Evolutionary conservation across 345 rosid genomes (phyloP).

Genomic region (Sonneratia caseolaris): DNA sequence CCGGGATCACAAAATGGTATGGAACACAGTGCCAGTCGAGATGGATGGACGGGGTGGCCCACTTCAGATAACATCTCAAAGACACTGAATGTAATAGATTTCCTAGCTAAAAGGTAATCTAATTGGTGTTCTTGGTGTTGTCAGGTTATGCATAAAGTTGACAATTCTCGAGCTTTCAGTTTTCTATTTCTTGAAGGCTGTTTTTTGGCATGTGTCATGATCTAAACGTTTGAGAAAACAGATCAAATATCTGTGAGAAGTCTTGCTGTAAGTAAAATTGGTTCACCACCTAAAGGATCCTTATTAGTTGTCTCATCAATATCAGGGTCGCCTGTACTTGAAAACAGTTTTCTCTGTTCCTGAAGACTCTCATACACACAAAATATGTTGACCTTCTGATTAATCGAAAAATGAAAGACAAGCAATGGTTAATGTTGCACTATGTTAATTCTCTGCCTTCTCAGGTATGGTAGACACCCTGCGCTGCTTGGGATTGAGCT

Average conservation of each 20-base stretch:
- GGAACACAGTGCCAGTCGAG: constrained; percentile 74
- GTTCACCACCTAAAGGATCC: too few species aligned
- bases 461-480: constrained; percentile 51
- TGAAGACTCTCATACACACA: too few species aligned
- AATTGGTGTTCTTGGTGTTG: neutral
- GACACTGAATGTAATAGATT: constrained; percentile 53
- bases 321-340: too few species aligned
- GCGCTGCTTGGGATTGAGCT: constrained; percentile 65
- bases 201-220: neutral
- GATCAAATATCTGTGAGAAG: too few species aligned
- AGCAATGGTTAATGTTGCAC: neutral
- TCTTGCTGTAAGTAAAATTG: too few species aligned
- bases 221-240: neutral
- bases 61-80: constrained; percentile 40
- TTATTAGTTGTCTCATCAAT: too few species aligned
- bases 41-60: constrained; percentile 54
- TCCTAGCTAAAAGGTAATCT: constrained; percentile 56
- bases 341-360: too few species aligned
- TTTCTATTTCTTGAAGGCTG: neutral
- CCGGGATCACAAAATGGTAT: constrained; percentile 78
- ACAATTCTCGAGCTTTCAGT: neutral
- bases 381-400: too few species aligned
- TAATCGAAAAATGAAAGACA: too few species aligned
- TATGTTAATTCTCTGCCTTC: neutral
- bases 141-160: neutral